Base-by-base conservation (phyloP, 495 filamentous ascomycete genomes). In the Lasiosphaeria ovina region DNA sequence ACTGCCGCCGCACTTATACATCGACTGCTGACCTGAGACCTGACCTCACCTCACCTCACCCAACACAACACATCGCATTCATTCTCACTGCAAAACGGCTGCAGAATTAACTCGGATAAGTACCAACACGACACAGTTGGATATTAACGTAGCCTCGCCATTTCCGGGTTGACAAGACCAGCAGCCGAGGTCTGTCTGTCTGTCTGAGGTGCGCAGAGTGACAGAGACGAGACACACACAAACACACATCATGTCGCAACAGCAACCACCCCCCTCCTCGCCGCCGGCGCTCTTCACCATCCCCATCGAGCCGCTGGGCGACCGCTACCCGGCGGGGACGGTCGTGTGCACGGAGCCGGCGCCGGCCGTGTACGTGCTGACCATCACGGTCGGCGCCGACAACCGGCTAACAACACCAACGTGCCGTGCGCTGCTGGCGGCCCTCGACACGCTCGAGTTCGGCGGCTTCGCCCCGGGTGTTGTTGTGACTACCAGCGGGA, bases 371-470 rank as follows among this genome's bases (percentile, higher is more conserved):
- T 94, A 94, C 66, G 77, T 93, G 11, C 78, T 94, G 32, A 89
- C 87, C 24, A 89, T 92, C 71, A 77, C 74, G 36, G 86, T 84
- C 1, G 85, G 87, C 0, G 79, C 83, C 7, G 90, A 93, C 71
- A 93, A 92, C 72, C 81, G 90, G n/a, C 77, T 93, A 16, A 89
- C 83, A 0, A 83, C 84, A 1, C 63, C 76, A 24, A 87, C 90
- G 66, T 87, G 85, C 75, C 74, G 82, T 49, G 78, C 89, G 36
- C 64, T 92, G 24, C 66, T 88, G 35, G 77, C 86, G 14, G 86
- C 89, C 3, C 84, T 93, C 59, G 88, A 92, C 68, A 81, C 87
- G 35, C 71, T 93, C 62, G 88, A 92, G 63, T 82, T 86, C 54
- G 77, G 79, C 16, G 74, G 80, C 9, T 82, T 85, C 61, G 79